Conservation (phyloP, 768 basidiomycete genomes). For the Artomyces pyxidatus region DNA sequence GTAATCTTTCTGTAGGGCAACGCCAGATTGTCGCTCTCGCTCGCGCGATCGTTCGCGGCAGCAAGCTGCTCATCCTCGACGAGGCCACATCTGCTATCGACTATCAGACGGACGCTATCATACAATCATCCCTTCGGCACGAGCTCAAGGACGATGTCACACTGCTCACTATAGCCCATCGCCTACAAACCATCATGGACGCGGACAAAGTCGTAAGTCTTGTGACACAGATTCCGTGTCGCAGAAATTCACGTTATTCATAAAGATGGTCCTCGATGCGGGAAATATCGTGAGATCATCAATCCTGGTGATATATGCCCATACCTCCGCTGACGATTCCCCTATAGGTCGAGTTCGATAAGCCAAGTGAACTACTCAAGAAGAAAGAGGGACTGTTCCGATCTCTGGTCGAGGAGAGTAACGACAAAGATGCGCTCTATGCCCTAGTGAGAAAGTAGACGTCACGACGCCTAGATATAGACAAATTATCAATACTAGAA, state of each 20-base stretch:
- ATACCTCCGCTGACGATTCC: too few relatives aligned
- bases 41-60: slow-evolving; percentile 54
- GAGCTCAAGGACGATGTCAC: slow-evolving; percentile 54
- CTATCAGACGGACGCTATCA: slow-evolving; percentile 73
- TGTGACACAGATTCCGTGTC: neutral
- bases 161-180: slow-evolving; percentile 51
- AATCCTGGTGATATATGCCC: too few relatives aligned
- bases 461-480: too few relatives aligned
- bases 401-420: slow-evolving; percentile 33
- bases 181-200: slow-evolving; percentile 51
- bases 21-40: slow-evolving; percentile 28
- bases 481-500: too few relatives aligned
- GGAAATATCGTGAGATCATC: slow-evolving; percentile 32
- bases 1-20: neutral
- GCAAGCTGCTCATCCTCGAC: slow-evolving; percentile 58
- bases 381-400: slow-evolving; percentile 28
- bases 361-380: slow-evolving; percentile 32
- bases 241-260: neutral
- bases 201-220: slow-evolving; percentile 45
- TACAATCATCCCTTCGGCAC: slow-evolving; percentile 69
- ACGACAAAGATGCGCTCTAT: slow-evolving; percentile 28
- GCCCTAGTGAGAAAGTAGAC: too few relatives aligned
- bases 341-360: slow-evolving; percentile 36
- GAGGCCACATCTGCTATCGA: slow-evolving; percentile 74
- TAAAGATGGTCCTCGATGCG: slow-evolving; percentile 36